Conservation (phyloP, 768 basidiomycete genomes). For the Mycena latifolia region DNA sequence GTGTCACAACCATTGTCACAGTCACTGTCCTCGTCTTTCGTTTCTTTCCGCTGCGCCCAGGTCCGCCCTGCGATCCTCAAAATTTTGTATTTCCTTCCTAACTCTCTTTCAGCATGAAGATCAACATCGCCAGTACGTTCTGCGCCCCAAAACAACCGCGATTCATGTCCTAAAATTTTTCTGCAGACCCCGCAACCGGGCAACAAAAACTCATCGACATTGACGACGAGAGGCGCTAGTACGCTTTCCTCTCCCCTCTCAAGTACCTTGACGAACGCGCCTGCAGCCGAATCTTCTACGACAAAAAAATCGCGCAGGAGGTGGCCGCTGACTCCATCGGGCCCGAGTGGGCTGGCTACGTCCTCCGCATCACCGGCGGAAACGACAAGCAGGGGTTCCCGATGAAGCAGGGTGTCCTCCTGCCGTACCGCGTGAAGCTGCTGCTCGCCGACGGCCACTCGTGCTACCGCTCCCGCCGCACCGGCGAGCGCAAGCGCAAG, state of each 20-base stretch:
- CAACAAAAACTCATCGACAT: constrained; percentile 96
- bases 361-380: constrained; percentile 96
- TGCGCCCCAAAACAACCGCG: constrained; percentile 35
- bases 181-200: constrained; percentile 93
- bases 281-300: constrained; percentile 94
- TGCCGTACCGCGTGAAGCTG: constrained; percentile 93
- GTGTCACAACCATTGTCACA: background rate
- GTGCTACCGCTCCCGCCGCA: constrained; percentile 93
- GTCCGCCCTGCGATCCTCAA: background rate
- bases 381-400: constrained; percentile 99
- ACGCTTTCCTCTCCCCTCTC: constrained; percentile 44
- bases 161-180: constrained; percentile 30
- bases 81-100: background rate
- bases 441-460: constrained; percentile 97
- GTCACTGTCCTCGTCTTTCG: too few species aligned
- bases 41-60: constrained; percentile 18
- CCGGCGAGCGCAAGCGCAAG: constrained; percentile 98
- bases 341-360: constrained; percentile 97
- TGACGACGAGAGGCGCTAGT: constrained; percentile 92
- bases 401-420: constrained; percentile 99
- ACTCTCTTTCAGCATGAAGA: constrained; percentile 80
- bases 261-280: background rate
- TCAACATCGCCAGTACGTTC: constrained; percentile 93
- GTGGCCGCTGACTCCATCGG: constrained; percentile 92
- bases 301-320: constrained; percentile 97